These are phyloP conservation scores for Cytospora piceae DNA, from an alignment of 2,329 filamentous ascomycete species.

Conservation along the genomic window DNA sequence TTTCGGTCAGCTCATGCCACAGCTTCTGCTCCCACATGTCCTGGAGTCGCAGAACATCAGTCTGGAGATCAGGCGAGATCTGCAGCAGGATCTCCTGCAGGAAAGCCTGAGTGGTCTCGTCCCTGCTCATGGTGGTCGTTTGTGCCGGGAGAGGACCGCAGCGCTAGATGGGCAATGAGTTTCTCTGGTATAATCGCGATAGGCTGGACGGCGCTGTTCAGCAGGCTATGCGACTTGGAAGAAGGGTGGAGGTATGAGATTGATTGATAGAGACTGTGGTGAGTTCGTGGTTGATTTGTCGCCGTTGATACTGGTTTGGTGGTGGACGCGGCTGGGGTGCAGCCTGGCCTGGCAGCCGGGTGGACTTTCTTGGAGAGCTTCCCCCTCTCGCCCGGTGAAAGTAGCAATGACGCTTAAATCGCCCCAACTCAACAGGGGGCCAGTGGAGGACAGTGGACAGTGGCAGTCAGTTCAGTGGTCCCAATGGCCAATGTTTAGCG, in stretches of 20 bases:
- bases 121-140: constrained; percentile 64
- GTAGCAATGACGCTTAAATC: constrained; percentile 15
- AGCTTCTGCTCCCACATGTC: constrained; percentile 98
- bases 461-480: too few relatives aligned
- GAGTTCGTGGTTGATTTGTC: constrained; percentile 21
- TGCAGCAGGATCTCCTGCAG: constrained; percentile 50
- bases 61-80: constrained; percentile 76
- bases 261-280: constrained; percentile 3
- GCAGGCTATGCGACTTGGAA: too few relatives aligned
- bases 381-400: constrained; percentile 15
- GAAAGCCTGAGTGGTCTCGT: constrained; percentile 88
- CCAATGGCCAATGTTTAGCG: too few relatives aligned
- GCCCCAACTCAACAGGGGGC: constrained; percentile 14
- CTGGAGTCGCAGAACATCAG: constrained; percentile 88
- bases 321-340: constrained; percentile 48
- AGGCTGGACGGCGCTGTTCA: background rate
- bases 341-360: constrained; percentile 40
- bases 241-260: background rate
- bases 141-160: constrained; percentile 22
- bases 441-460: background rate
- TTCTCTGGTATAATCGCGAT: background rate
- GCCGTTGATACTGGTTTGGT: constrained; percentile 26
- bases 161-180: background rate
- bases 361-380: constrained; percentile 20
- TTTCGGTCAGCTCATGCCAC: constrained; percentile 97